phyloP scores from a whole-genome alignment of 176 grass and related monocot genomes.

The Canna indica region DNA sequence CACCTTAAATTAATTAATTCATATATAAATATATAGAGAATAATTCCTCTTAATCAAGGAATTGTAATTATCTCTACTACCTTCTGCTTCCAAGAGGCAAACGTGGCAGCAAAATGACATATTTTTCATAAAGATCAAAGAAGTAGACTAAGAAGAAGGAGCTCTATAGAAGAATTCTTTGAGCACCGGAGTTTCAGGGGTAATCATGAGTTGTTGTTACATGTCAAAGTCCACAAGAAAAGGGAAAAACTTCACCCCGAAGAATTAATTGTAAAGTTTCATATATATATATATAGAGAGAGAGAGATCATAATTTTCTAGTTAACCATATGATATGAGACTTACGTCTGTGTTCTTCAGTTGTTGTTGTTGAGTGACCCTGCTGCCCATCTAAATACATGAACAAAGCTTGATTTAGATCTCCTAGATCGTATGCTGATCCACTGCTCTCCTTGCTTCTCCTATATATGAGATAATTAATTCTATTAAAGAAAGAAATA shows the following conservation, averaged over 20 bases:
- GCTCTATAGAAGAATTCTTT: background rate
- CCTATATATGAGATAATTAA: background rate
- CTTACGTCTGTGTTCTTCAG: constrained; percentile 49
- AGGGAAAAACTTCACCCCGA: constrained; percentile 4
- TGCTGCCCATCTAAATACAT: constrained; percentile 65
- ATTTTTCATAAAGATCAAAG: no score
- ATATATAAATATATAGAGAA: background rate
- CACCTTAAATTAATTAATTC: background rate
- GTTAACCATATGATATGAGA: background rate
- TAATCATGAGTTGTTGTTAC: constrained; percentile 90
- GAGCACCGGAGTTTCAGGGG: background rate
- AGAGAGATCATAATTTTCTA: no score
- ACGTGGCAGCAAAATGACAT: no score
- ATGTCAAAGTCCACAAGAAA: constrained; percentile 50
- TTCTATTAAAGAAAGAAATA: no score
- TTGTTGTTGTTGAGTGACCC: constrained; percentile 29
- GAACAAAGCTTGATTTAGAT: constrained; percentile 62
- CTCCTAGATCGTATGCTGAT: constrained; percentile 51
- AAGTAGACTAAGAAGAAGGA: no score
- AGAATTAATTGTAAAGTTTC: no score
- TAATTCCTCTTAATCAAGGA: background rate
- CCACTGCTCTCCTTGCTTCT: constrained; percentile 34
- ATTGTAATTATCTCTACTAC: no score
- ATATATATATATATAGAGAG: no score
- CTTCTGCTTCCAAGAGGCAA: no score